Evolutionary conservation across 2,329 filamentous ascomycete species (phyloP), one percentile per base, ranked within the genome.

Genomic region (Pseudogymnoascus sp.): DNA sequence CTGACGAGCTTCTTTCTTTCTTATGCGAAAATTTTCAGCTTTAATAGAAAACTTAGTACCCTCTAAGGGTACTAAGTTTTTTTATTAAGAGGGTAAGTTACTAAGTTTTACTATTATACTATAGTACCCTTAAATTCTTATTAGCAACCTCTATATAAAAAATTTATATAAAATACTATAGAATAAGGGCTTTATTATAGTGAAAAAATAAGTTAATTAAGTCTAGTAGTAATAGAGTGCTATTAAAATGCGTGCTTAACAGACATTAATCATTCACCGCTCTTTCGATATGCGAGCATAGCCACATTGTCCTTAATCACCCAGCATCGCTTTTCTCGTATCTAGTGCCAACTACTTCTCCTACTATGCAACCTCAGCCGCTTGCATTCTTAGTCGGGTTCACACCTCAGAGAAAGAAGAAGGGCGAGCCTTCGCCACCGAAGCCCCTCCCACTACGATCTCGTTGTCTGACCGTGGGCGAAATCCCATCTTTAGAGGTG

Each of bases 1-100:
- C 86, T 90, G 17, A 87, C 97, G 82, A 83, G 81, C 63, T 81
- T 88, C 19, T 86, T 96, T 67, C 80, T 97, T 61, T 79, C 79
- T 19, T 83, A 88, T 64, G 80, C 90, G 71, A 85, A 85, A 69
- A 93, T 97, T 66, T n/a, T n/a, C n/a, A n/a, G n/a, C n/a, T n/a
- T n/a, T n/a, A n/a, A n/a, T n/a, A n/a, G n/a, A n/a, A n/a, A n/a
- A n/a, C n/a, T n/a, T n/a, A n/a, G n/a, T n/a, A n/a, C n/a, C n/a
- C n/a, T n/a, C n/a, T n/a, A n/a, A n/a, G n/a, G n/a, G n/a, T n/a
- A n/a, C n/a, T n/a, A n/a, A n/a, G n/a, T n/a, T n/a, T n/a, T n/a
- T n/a, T n/a, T n/a, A n/a, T n/a, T n/a, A n/a, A n/a, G n/a, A n/a
- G n/a, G n/a, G n/a, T n/a, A n/a, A n/a, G n/a, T n/a, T n/a, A n/a